Percentiles rank a stretch among this genome's conserved stretches.
phyloP scores from a whole-genome alignment of 2,329 filamentous ascomycete genomes.

The Hypocrella siamensis region DNA sequence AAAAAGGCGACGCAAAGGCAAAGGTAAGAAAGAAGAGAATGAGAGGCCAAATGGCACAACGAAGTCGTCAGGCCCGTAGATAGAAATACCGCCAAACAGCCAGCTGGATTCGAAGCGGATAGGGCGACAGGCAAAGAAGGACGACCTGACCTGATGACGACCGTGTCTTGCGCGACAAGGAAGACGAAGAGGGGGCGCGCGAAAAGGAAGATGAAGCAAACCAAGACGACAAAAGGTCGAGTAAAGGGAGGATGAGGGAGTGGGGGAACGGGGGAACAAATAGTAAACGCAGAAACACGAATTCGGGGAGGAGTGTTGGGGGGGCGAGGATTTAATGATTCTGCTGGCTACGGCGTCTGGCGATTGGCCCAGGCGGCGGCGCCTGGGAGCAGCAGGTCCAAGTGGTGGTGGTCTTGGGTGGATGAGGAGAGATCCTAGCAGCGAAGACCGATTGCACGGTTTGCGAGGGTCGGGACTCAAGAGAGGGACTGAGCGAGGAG shows the following conservation, averaged over 20 bases:
- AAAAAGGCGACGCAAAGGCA: constrained; percentile 4
- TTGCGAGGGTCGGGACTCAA: too few relatives aligned
- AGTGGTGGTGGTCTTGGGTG: constrained; percentile 1
- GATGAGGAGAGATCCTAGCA: too few relatives aligned
- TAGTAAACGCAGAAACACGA: constrained; percentile 8
- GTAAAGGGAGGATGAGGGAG: constrained; percentile 16
- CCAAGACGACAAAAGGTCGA: constrained; percentile 11
- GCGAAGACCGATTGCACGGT: too few relatives aligned
- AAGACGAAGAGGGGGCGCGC: constrained; percentile 8
- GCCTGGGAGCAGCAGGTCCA: constrained; percentile 3
- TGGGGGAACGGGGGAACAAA: constrained; percentile 5
- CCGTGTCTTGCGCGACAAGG: constrained; percentile 4
- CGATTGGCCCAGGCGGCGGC: too few relatives aligned
- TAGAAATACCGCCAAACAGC: constrained; percentile 7
- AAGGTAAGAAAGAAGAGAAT: constrained; percentile 8
- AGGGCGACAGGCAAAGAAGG: constrained; percentile 1
- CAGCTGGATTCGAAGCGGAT: constrained; percentile 7
- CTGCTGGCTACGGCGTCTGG: too few relatives aligned
- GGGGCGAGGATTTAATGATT: constrained; percentile 7
- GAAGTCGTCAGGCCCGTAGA: constrained; percentile 7
- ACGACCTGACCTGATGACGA: constrained; percentile 2
- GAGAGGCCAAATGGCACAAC: constrained; percentile 5
- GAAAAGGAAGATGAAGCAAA: constrained; percentile 12
- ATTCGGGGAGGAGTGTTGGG: constrained; percentile 5
- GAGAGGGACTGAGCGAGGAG: background rate